Evolutionary conservation across 768 basidiomycete species (phyloP).

Genomic region (Galerina marginata): DNA sequence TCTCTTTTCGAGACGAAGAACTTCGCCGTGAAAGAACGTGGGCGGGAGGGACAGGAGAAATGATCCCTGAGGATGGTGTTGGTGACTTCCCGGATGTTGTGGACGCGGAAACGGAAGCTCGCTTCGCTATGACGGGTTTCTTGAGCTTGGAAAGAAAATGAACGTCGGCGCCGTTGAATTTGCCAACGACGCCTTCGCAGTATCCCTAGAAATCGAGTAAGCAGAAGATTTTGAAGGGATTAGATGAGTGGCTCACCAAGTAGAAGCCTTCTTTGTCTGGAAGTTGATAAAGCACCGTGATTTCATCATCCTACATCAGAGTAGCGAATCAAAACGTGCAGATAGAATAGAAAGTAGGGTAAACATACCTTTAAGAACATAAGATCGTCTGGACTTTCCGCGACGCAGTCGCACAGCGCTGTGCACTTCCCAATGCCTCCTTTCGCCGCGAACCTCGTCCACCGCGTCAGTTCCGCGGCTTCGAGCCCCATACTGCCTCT

Average conservation of each 20-base stretch:
- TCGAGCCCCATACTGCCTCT: slow-evolving; percentile 55
- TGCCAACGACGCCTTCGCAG: slow-evolving; percentile 87
- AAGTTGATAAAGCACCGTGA: slow-evolving; percentile 77
- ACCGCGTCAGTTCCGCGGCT: slow-evolving; percentile 71
- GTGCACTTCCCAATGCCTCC: slow-evolving; percentile 86
- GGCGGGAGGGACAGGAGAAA: too few species aligned
- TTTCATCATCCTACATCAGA: slow-evolving; percentile 69
- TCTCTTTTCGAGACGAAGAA: not conserved
- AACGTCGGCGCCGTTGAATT: slow-evolving; percentile 69
- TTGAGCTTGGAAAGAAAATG: slow-evolving; percentile 77
- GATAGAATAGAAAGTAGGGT: not conserved
- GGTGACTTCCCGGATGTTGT: not conserved
- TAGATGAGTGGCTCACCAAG: slow-evolving; percentile 48
- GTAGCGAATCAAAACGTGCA: slow-evolving; percentile 1
- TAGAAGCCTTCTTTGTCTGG: slow-evolving; percentile 55
- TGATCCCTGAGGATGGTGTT: not conserved
- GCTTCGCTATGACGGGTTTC: slow-evolving; percentile 78
- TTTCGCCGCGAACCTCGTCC: slow-evolving; percentile 85
- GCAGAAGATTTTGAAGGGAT: not conserved
- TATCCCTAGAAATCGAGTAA: slow-evolving; percentile 60
- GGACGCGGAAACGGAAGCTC: slow-evolving; percentile 45
- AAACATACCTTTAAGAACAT: slow-evolving; percentile 82
- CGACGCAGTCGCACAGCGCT: slow-evolving; percentile 76
- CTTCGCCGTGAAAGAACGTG: not conserved
- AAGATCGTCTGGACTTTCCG: slow-evolving; percentile 73